A percentile compares a stretch with the other conserved stretches of the same genome.
These are phyloP conservation scores for Claviceps africana DNA, from an alignment of 2,329 filamentous ascomycete genomes.

Conservation along the genomic window DNA sequence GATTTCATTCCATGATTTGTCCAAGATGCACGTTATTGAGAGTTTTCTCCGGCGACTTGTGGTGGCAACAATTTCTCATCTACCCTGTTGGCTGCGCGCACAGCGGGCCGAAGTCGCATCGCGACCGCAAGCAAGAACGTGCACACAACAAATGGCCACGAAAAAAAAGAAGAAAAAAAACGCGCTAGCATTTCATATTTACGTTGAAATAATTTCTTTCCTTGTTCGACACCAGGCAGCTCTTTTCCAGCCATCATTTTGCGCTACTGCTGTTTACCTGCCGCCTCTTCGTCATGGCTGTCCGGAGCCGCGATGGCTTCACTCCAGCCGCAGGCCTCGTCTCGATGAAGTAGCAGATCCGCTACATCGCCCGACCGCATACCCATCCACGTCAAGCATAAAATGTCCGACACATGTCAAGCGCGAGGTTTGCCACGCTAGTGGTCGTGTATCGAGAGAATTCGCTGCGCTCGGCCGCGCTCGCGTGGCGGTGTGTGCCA, in stretches of 20 bases:
- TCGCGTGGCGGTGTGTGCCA: neutral
- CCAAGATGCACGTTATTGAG: neutral
- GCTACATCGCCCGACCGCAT: neutral
- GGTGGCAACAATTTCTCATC: neutral
- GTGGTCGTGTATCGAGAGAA: neutral
- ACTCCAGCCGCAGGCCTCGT: neutral
- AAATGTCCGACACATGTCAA: too few relatives aligned
- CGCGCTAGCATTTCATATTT: neutral
- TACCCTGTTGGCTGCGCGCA: neutral
- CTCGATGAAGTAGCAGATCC: neutral
- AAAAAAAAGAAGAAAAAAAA: neutral
- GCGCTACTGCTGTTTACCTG: neutral
- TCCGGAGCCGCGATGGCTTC: conserved; percentile 3
- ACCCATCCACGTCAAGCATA: neutral
- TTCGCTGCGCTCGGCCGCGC: neutral
- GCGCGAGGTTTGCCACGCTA: too few relatives aligned
- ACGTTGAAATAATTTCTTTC: too few relatives aligned
- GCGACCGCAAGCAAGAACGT: neutral
- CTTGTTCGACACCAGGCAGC: too few relatives aligned
- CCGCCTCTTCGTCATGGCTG: neutral
- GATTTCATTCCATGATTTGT: neutral
- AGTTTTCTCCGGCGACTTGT: neutral
- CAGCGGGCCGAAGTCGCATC: too few relatives aligned
- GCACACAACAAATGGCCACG: neutral
- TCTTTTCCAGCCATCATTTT: too few relatives aligned